A percentile compares a stretch with the other conserved stretches of the same genome.
Conservation (phyloP, 108 stramenopile species). For the Epipyxis sp. region DNA sequence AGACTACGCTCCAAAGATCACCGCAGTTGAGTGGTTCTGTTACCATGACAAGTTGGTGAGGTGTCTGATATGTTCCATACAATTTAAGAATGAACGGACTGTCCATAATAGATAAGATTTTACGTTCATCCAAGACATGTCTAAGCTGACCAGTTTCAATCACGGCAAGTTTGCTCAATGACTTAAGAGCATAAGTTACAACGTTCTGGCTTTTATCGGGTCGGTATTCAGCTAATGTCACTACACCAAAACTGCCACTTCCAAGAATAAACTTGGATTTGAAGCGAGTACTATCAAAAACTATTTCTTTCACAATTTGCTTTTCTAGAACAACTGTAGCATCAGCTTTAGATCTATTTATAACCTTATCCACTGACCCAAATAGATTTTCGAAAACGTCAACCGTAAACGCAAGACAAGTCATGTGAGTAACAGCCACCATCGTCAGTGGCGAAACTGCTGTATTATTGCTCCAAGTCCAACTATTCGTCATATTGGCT, state of each 20-base stretch:
- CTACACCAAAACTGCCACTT: conserved; percentile 45
- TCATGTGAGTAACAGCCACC: conserved; percentile 1
- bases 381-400: conserved; percentile 44
- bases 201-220: not conserved
- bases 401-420: conserved; percentile 41
- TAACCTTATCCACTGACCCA: conserved; percentile 42
- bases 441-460: conserved; percentile 2
- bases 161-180: conserved; percentile 43
- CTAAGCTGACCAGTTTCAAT: conserved; percentile 50
- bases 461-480: not conserved
- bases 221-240: conserved; percentile 42
- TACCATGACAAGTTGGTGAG: conserved; percentile 45
- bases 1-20: conserved; percentile 54
- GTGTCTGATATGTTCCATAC: conserved; percentile 48
- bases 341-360: conserved; percentile 40
- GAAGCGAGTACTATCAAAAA: conserved; percentile 40
- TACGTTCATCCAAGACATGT: conserved; percentile 51
- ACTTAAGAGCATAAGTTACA: conserved; percentile 42
- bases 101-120: conserved; percentile 43
- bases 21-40: conserved; percentile 54
- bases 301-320: conserved; percentile 9
- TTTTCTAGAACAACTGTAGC: conserved; percentile 35
- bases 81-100: conserved; percentile 50
- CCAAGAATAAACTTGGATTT: conserved; percentile 40
- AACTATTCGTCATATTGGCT: conserved; percentile 10